Evolutionary conservation across 345 rosid species (phyloP).

Genomic region (Syzygium aqueum): DNA sequence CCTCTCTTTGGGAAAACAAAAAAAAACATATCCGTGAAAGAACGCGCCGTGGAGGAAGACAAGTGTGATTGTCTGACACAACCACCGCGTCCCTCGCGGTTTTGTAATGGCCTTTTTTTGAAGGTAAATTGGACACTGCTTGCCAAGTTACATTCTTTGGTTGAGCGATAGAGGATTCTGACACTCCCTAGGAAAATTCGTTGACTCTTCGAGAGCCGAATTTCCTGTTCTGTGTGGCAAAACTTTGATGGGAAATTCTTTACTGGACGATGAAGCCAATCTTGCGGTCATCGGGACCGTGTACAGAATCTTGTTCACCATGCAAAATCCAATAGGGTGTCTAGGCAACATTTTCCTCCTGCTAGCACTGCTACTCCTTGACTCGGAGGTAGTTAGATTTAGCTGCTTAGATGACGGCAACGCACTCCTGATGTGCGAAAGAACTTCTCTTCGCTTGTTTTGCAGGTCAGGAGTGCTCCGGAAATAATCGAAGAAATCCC

Average conservation of each 20-base stretch:
- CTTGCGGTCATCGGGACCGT: neutral
- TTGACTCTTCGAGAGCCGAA: neutral
- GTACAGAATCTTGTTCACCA: neutral
- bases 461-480: constrained; percentile 35
- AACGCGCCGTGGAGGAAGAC: neutral
- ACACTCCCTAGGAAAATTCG: neutral
- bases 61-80: neutral
- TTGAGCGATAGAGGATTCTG: neutral
- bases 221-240: neutral
- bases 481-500: constrained; percentile 66
- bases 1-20: neutral
- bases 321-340: neutral
- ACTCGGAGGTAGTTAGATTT: neutral
- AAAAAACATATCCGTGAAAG: neutral
- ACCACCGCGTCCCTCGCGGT: neutral
- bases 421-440: neutral
- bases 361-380: neutral
- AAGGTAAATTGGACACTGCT: neutral
- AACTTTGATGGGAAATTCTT: neutral
- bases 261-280: neutral
- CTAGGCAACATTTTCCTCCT: neutral
- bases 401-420: neutral
- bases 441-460: neutral
- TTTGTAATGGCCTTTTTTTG: neutral
- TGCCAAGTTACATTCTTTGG: neutral